Percentiles rank a stretch among this genome's conserved stretches.
phyloP scores from a whole-genome alignment of 2,329 filamentous ascomycete genomes.

The Albifimbria verrucaria region DNA sequence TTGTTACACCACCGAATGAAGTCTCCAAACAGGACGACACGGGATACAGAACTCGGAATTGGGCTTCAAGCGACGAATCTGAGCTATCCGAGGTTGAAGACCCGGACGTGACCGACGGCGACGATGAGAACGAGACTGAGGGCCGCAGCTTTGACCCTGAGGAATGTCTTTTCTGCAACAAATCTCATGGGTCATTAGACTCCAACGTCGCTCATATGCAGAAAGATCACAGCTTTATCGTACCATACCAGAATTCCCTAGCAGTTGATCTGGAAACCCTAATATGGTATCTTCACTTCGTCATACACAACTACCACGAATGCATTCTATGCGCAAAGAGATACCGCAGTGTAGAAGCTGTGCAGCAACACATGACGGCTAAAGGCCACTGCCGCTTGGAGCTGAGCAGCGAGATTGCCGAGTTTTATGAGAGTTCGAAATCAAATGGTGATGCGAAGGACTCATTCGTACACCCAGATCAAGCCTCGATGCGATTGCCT shows the following conservation, averaged over 20 bases:
- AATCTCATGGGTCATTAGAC: constrained; percentile 23
- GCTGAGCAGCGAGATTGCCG: constrained; percentile 31
- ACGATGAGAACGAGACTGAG: background rate
- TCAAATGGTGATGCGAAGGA: background rate
- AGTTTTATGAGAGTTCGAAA: constrained; percentile 34
- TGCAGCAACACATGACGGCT: constrained; percentile 48
- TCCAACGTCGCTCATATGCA: constrained; percentile 46
- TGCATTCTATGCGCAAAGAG: constrained; percentile 48
- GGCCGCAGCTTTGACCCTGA: constrained; percentile 18
- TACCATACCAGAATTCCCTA: constrained; percentile 36
- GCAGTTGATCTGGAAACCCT: constrained; percentile 44
- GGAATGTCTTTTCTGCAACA: constrained; percentile 42
- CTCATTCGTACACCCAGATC: background rate
- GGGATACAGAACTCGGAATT: background rate
- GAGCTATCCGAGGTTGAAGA: background rate
- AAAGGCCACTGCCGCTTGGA: constrained; percentile 47
- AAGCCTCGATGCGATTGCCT: constrained; percentile 8
- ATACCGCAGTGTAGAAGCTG: constrained; percentile 37
- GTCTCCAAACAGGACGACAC: background rate
- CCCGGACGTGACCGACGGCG: constrained; percentile 1
- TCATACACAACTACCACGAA: constrained; percentile 45
- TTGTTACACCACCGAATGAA: background rate
- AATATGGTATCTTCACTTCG: constrained; percentile 43
- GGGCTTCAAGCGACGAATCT: background rate
- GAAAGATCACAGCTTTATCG: constrained; percentile 41